Conservation (phyloP, 768 basidiomycete genomes). For the Serendipita vermifera region DNA sequence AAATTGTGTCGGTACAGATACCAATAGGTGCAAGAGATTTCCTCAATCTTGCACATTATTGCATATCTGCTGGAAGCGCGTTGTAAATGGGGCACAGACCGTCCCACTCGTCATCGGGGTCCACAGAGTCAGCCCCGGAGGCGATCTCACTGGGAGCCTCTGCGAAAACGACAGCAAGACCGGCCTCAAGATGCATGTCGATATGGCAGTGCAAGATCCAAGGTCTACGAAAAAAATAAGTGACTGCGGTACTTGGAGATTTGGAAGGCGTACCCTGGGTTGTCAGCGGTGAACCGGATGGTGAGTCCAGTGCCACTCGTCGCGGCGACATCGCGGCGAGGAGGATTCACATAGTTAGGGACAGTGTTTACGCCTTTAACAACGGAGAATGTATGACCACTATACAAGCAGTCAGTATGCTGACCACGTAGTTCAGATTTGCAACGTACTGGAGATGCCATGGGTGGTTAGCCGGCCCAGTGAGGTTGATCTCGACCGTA, state of each 20-base stretch:
- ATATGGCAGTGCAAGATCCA: constrained; percentile 9
- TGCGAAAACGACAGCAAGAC: constrained; percentile 10
- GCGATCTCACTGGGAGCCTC: neutral
- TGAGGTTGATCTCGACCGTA: constrained; percentile 3
- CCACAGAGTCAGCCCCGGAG: neutral
- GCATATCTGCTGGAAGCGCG: neutral
- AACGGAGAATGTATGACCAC: constrained; percentile 6
- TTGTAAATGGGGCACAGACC: constrained; percentile 8
- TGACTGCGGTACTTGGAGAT: neutral
- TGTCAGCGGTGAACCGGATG: constrained; percentile 2
- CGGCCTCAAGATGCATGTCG: constrained; percentile 7
- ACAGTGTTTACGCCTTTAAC: neutral
- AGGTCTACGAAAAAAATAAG: neutral
- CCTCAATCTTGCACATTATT: no score
- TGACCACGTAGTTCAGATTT: no score
- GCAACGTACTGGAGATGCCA: constrained; percentile 4
- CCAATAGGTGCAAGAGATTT: no score
- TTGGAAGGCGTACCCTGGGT: neutral
- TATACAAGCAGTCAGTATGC: neutral
- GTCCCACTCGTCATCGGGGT: neutral
- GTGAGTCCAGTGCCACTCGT: neutral
- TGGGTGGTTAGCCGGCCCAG: neutral
- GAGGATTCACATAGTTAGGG: constrained; percentile 7
- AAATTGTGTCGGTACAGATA: no score
- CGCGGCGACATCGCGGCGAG: constrained; percentile 2